Evolutionary conservation across 2,329 filamentous ascomycete species (phyloP).

Genomic region (Clarireedia paspali): DNA sequence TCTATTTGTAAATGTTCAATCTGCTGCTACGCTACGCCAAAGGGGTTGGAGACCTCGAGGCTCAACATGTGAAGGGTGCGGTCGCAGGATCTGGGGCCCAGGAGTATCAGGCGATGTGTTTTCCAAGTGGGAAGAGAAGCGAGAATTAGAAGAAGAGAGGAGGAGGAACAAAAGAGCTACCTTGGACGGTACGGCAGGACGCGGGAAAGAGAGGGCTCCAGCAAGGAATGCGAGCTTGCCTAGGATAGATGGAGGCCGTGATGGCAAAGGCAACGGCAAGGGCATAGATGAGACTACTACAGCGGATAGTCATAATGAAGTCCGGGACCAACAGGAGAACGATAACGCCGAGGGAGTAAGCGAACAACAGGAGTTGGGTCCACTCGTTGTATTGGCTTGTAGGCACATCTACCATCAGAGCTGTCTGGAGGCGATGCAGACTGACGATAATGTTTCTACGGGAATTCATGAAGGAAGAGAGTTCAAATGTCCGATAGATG

Average conservation of each 20-base stretch:
- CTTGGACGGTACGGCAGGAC: constrained; percentile 27
- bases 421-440: constrained; percentile 60
- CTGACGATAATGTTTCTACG: constrained; percentile 42
- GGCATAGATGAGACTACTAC: constrained; percentile 30
- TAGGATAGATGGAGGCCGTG: constrained; percentile 15
- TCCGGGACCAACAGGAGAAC: constrained; percentile 21
- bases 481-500: constrained; percentile 32
- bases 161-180: constrained; percentile 30
- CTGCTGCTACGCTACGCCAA: constrained; percentile 67
- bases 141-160: constrained; percentile 39
- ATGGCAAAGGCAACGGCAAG: constrained; percentile 28
- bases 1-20: constrained; percentile 73
- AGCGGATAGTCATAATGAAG: constrained; percentile 30
- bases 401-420: constrained; percentile 63
- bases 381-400: constrained; percentile 61
- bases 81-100: constrained; percentile 78
- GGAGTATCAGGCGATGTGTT: constrained; percentile 72
- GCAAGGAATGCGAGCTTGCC: constrained; percentile 21
- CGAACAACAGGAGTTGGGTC: constrained; percentile 49
- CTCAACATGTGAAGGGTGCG: constrained; percentile 82
- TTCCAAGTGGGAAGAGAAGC: constrained; percentile 68
- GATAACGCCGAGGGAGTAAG: constrained; percentile 25
- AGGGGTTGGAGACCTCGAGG: constrained; percentile 83
- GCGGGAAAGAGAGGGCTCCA: constrained; percentile 35
- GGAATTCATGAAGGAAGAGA: constrained; percentile 40